phyloP scores from a whole-genome alignment of 352 stramenopile genomes.

The Phytophthora constricta region DNA sequence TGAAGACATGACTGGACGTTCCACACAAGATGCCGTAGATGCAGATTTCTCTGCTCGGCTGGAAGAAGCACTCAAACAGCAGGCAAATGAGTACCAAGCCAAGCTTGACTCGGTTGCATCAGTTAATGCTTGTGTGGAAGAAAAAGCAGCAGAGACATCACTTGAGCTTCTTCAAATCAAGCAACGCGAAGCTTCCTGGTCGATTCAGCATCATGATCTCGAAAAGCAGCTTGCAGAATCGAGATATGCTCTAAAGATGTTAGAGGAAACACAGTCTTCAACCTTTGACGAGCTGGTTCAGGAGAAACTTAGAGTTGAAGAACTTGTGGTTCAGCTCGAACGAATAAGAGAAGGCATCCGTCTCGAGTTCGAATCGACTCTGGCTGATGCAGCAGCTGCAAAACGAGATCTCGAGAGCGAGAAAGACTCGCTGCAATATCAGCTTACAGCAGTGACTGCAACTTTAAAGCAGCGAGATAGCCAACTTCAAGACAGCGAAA shows the following conservation, averaged over 20 bases:
- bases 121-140: slow-evolving; percentile 45
- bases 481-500: slow-evolving; percentile 25
- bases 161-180: slow-evolving; percentile 67
- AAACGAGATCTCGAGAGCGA: slow-evolving; percentile 35
- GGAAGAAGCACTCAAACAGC: slow-evolving; percentile 49
- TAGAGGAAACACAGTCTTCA: slow-evolving; percentile 33
- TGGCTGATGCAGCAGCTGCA: slow-evolving; percentile 40
- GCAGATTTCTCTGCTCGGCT: slow-evolving; percentile 43
- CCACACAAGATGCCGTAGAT: slow-evolving; percentile 20
- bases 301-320: slow-evolving; percentile 40
- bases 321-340: slow-evolving; percentile 32
- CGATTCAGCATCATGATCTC: slow-evolving; percentile 49
- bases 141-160: slow-evolving; percentile 49
- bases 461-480: slow-evolving; percentile 29
- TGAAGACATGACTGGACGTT: slow-evolving; percentile 20
- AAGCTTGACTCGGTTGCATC: slow-evolving; percentile 47
- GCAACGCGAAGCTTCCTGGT: slow-evolving; percentile 67
- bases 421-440: slow-evolving; percentile 24
- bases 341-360: slow-evolving; percentile 29
- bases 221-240: slow-evolving; percentile 42
- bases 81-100: slow-evolving; percentile 52
- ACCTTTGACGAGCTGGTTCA: slow-evolving; percentile 32
- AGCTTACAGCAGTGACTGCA: slow-evolving; percentile 19
- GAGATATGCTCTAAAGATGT: slow-evolving; percentile 22
- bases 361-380: slow-evolving; percentile 42